Evolutionary conservation across 2,329 filamentous ascomycete species (phyloP).

Genomic region (Pezicula neosporulosa): DNA sequence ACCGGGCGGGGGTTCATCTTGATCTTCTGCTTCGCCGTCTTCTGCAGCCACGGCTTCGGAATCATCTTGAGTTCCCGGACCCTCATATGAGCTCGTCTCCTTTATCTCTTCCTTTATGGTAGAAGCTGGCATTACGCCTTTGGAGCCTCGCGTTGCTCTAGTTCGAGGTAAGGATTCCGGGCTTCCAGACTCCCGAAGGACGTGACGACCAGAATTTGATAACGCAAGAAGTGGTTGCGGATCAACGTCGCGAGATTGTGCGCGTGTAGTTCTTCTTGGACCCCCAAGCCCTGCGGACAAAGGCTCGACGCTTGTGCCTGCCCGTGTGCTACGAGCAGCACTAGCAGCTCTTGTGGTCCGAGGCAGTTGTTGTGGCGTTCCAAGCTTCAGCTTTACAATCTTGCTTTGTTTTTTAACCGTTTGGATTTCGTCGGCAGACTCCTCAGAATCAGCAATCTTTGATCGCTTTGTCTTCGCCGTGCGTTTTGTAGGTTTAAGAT

Average conservation of each 20-base stretch:
- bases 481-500: conserved; percentile 10
- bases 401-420: conserved; percentile 4
- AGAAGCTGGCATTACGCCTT: conserved; percentile 23
- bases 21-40: conserved; percentile 23
- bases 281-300: conserved; percentile 12
- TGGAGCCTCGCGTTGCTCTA: conserved; percentile 24
- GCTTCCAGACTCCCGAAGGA: conserved; percentile 47
- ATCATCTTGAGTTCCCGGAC: conserved; percentile 11
- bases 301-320: conserved; percentile 19
- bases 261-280: conserved; percentile 48
- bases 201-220: conserved; percentile 58
- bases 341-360: conserved; percentile 26
- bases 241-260: conserved; percentile 42
- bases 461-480: conserved; percentile 23
- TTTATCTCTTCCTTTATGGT: conserved; percentile 30
- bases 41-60: conserved; percentile 18
- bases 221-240: conserved; percentile 54
- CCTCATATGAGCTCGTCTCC: conserved; percentile 27
- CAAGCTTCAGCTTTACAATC: conserved; percentile 26
- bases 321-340: conserved; percentile 23
- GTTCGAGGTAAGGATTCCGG: conserved; percentile 44
- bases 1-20: conserved; percentile 14
- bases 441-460: conserved; percentile 3
- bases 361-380: conserved; percentile 13
- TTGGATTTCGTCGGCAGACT: conserved; percentile 23